These are phyloP conservation scores for Aquilaria sinensis DNA, from an alignment of 345 rosid genomes.

Conservation along the genomic window DNA sequence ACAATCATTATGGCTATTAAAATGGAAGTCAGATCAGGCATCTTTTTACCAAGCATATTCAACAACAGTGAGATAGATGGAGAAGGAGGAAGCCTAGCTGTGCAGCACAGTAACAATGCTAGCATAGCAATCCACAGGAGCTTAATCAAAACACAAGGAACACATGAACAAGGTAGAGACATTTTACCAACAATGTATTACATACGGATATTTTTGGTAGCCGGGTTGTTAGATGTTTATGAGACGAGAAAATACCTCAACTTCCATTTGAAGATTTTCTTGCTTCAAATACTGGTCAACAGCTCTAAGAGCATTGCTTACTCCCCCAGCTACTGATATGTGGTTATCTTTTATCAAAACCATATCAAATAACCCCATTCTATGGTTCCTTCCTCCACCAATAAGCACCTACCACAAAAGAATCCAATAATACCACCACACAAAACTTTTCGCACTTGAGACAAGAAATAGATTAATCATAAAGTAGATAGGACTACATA, in stretches of 20 bases:
- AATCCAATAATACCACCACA: conserved; percentile 23
- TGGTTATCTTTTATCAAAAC: conserved; percentile 97
- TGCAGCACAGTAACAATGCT: no score
- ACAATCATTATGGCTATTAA: conserved; percentile 1
- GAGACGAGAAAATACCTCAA: conserved; percentile 55
- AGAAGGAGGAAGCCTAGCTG: no score
- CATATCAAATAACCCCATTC: conserved; percentile 98
- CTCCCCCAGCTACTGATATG: conserved; percentile 88
- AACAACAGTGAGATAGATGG: no score
- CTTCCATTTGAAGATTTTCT: conserved; percentile 76
- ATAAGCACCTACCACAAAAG: conserved; percentile 62
- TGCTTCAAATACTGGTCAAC: conserved; percentile 63
- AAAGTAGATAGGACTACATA: conserved; percentile 28
- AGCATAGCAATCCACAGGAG: no score
- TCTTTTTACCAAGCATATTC: no score
- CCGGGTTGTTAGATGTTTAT: no score
- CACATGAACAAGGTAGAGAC: no score
- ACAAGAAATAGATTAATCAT: conserved; percentile 5
- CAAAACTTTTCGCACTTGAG: conserved; percentile 10
- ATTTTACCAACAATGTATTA: no score
- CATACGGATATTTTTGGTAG: no score
- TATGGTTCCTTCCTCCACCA: conserved; percentile 92
- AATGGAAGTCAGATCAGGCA: no score
- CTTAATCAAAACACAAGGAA: no score
- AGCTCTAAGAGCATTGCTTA: conserved; percentile 63